Conservation (phyloP, 2,329 filamentous ascomycete species). For the Nemania sp. region DNA sequence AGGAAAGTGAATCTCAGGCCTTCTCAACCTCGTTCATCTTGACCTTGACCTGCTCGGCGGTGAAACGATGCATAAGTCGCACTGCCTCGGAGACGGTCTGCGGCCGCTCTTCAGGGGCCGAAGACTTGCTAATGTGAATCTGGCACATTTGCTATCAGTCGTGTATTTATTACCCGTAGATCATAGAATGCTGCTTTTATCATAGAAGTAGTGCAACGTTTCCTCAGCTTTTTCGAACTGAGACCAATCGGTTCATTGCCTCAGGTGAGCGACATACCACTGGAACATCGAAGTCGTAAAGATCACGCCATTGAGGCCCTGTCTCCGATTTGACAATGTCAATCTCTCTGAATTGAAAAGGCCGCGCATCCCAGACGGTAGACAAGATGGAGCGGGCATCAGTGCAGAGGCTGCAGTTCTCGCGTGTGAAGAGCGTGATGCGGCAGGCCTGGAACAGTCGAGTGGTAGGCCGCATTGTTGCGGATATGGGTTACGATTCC, state of each 20-base stretch:
- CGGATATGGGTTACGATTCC: no score
- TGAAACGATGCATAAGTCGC: slow-evolving; percentile 81
- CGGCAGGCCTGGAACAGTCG: slow-evolving; percentile 59
- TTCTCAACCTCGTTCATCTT: slow-evolving; percentile 66
- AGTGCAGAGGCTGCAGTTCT: slow-evolving; percentile 71
- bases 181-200: no score
- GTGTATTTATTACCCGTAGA: not conserved
- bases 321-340: slow-evolving; percentile 67
- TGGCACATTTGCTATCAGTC: slow-evolving; percentile 33
- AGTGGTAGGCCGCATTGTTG: slow-evolving; percentile 54
- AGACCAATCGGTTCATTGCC: not conserved
- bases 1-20: slow-evolving; percentile 16
- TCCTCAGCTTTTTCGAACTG: not conserved
- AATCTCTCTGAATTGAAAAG: slow-evolving; percentile 70
- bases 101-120: slow-evolving; percentile 54
- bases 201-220: not conserved
- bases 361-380: slow-evolving; percentile 66
- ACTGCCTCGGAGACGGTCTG: slow-evolving; percentile 60
- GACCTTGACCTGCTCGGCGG: slow-evolving; percentile 63
- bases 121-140: slow-evolving; percentile 66
- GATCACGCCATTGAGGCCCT: slow-evolving; percentile 64
- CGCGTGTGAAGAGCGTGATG: slow-evolving; percentile 75
- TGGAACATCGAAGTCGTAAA: slow-evolving; percentile 82
- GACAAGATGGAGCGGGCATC: slow-evolving; percentile 70
- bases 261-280: slow-evolving; percentile 59